Base-by-base conservation (phyloP, 768 basidiomycete species). In the Phaffia tasmanica region DNA sequence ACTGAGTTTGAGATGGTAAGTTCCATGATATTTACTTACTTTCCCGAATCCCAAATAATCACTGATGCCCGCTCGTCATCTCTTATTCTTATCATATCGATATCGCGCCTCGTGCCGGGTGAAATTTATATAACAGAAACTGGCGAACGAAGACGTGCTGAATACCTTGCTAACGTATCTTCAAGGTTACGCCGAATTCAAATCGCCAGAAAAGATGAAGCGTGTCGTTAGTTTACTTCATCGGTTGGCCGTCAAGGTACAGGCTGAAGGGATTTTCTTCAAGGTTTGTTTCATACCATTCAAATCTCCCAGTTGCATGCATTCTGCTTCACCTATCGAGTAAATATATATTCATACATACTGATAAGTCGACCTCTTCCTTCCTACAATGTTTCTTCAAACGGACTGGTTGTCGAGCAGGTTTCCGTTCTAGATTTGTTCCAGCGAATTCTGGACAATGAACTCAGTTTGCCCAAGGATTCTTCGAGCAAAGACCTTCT, bases 221-320 rank as follows among this genome's bases (percentile, higher is more conserved):
- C 83, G 92, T 57, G 86, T 90, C 49, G 91, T 98, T 46, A 83
- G 82, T 70, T 78, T 99, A 71, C 81, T 99, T 71, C 89, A 98
- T 74, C 83, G 95, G 18, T 89, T 94, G 70, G 92, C 86, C 55
- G 84, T 99, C 69, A 85, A 83, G 72, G 86, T 86, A 19, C 92
- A 95, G 75, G 89, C 91, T 0, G 95, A 98, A 74, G 94, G 87
- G 0, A 77, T 99, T 11, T 98, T 90, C 77, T 99, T 94, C 83
- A 89, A 93, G 78, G 94, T 91, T 68, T 63, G 82, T 50, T 47
- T 27, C 47, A 6, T 15, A 11, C 19, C 5, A 35, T 32, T 4
- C 27, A 54, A 54, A 18, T 54, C 68, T 69, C 60, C 55, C 48
- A 47, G 56, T 67, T 68, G 55, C 63, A 46, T n/a, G 16, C 11